Percentiles rank a stretch among this genome's conserved stretches.
Evolutionary conservation across 1,139 yeast genomes (phyloP).

Genomic region (Debaryomyces nepalensis): DNA sequence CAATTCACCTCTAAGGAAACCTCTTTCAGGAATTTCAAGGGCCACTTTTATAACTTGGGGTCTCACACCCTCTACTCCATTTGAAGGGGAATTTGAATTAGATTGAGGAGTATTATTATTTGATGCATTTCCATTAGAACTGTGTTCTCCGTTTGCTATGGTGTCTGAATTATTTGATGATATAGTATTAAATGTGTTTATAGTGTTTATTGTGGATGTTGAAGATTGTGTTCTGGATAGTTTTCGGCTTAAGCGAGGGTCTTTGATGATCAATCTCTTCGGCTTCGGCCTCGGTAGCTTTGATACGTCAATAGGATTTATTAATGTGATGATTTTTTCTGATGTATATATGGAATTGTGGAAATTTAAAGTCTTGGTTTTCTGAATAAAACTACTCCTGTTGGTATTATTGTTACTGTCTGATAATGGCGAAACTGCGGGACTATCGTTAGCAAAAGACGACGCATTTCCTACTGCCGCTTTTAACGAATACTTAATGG

Average conservation of each 20-base stretch:
- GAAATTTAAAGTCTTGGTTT: slow-evolving; percentile 30
- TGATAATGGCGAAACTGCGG: background rate
- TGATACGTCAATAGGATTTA: slow-evolving; percentile 77
- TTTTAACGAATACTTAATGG: slow-evolving; percentile 68
- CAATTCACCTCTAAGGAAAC: slow-evolving; percentile 77
- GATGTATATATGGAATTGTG: slow-evolving; percentile 44
- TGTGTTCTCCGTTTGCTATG: slow-evolving; percentile 8
- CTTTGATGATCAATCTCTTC: slow-evolving; percentile 63
- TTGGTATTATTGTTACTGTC: slow-evolving; percentile 11
- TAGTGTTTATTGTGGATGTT: slow-evolving; percentile 52
- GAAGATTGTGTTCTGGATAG: slow-evolving; percentile 54
- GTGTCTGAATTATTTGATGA: slow-evolving; percentile 44
- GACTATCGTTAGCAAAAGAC: slow-evolving; percentile 2
- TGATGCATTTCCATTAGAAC: slow-evolving; percentile 12
- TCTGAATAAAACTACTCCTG: slow-evolving; percentile 14
- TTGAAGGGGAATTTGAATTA: slow-evolving; percentile 12
- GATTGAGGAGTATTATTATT: slow-evolving; percentile 8
- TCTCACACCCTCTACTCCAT: slow-evolving; percentile 12
- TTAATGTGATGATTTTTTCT: slow-evolving; percentile 60
- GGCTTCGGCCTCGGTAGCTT: slow-evolving; percentile 68
- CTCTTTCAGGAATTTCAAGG: slow-evolving; percentile 66
- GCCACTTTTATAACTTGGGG: slow-evolving; percentile 53
- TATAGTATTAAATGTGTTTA: slow-evolving; percentile 39
- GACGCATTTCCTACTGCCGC: slow-evolving; percentile 53
- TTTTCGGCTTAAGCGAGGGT: slow-evolving; percentile 37